phyloP scores from a whole-genome alignment of 2,329 filamentous ascomycete genomes.

The Apiospora malaysiana region DNA sequence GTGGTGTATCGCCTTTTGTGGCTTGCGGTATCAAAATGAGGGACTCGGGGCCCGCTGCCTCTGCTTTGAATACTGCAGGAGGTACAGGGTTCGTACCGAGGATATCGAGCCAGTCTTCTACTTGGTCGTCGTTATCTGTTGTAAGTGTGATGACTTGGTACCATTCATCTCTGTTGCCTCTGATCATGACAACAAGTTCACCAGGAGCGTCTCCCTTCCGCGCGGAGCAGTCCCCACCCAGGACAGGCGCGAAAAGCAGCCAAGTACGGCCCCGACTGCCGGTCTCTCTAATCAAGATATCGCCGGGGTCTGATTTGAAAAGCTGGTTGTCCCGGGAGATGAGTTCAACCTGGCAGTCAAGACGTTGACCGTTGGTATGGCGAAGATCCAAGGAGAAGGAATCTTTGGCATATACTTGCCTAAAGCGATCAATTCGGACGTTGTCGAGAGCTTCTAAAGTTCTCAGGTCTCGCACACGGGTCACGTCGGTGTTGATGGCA shows the following conservation, averaged over 20 bases:
- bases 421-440: constrained; percentile 74
- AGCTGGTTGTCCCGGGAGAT: constrained; percentile 80
- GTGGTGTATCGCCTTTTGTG: constrained; percentile 42
- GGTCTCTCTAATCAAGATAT: constrained; percentile 92
- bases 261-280: constrained; percentile 74
- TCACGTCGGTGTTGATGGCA: constrained; percentile 81
- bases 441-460: constrained; percentile 75
- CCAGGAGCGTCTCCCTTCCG: constrained; percentile 72
- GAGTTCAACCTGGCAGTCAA: constrained; percentile 88
- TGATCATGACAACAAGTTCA: constrained; percentile 86
- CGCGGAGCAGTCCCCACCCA: constrained; percentile 75
- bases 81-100: constrained; percentile 62
- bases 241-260: constrained; percentile 91
- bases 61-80: constrained; percentile 46
- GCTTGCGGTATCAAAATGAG: constrained; percentile 33
- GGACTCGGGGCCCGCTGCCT: constrained; percentile 34
- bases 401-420: constrained; percentile 89
- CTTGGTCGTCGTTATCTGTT: constrained; percentile 77
- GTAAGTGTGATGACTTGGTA: constrained; percentile 81
- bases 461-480: constrained; percentile 77
- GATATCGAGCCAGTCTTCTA: constrained; percentile 86
- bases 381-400: constrained; percentile 83
- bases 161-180: constrained; percentile 78
- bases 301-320: constrained; percentile 72
- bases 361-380: constrained; percentile 88